Evolutionary conservation across 768 basidiomycete species (phyloP), one percentile per base, ranked within the genome.

Genomic region (Boletus fagicola): DNA sequence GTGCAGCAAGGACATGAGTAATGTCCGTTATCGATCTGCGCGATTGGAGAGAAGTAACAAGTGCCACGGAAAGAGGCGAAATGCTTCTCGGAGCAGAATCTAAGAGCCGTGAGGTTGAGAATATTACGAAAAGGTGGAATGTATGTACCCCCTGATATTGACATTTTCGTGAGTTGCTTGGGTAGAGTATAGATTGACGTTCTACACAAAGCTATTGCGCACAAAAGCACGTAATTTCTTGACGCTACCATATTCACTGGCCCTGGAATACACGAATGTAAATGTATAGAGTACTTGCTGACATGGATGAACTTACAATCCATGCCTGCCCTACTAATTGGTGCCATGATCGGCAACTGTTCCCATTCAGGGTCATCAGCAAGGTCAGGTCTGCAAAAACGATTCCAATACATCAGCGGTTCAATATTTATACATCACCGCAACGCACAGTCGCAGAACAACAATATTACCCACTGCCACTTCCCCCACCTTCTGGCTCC

Each of bases 11-110:
- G 26, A 76, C 61, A 64, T 87, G 86, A 22, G 79, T 75, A 36
- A 90, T 70, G 64, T 92, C 90, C 11, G 80, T 73, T 31, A 83
- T 74, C n/a, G 82, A 78, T 55, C 71, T 75, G 46, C 80, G 77
- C 2, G 81, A 77, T 30, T 80, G 75, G 46, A 88, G 75, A 13
- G 85, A 79, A 16, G 67, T 62, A 4, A 71, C 62, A 28, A 78
- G 67, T 2, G 59, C 58, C 50, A 62, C 35, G 56, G 62, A 59
- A 51, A 68, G 62, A 15, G 59, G 58, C 9, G 59, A 68, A 20
- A 67, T 54, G 22, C 47, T 49, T 54, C 49, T 72, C 50, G 52
- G 72, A 69, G 44, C 75, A 60, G 40, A 61, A 58, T 59, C 74
- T 68, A 44, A 72, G 65, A 49, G 70, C 52, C 48, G 57, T 61